phyloP scores from a whole-genome alignment of 257 asterid species.

The Solanum raphanifolium region DNA sequence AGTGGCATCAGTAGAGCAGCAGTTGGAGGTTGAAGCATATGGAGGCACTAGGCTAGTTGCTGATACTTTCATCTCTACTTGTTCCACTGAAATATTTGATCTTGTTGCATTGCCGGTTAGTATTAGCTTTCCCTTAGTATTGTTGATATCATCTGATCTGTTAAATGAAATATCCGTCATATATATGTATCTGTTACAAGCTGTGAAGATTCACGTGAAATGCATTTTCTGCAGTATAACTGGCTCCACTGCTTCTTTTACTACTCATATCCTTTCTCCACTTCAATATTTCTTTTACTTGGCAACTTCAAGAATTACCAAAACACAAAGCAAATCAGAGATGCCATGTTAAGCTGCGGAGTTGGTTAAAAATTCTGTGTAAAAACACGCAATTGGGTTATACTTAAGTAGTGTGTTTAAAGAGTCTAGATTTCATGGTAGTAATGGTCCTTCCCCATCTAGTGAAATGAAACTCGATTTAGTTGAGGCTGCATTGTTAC shows the following conservation, averaged over 20 bases:
- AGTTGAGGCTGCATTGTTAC: background rate
- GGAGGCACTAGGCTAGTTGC: constrained; percentile 83
- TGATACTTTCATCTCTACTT: constrained; percentile 48
- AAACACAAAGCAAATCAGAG: background rate
- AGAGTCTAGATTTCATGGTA: background rate
- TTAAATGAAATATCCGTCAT: background rate
- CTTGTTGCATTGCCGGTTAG: constrained; percentile 77
- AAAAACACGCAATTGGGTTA: background rate
- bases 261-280: background rate
- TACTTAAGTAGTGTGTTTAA: background rate
- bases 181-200: background rate
- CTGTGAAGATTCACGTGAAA: background rate
- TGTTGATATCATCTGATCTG: background rate
- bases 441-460: background rate
- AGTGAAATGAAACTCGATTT: background rate
- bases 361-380: background rate
- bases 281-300: background rate
- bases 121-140: background rate
- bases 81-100: constrained; percentile 55
- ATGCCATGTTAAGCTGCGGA: background rate
- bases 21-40: constrained; percentile 70
- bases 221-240: background rate
- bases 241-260: background rate
- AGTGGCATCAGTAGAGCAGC: constrained; percentile 85
- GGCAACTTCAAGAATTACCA: background rate